Evolutionary conservation across 2,329 filamentous ascomycete species (phyloP), one percentile per base, ranked within the genome.

Genomic region (Aspergillus sclerotialis): DNA sequence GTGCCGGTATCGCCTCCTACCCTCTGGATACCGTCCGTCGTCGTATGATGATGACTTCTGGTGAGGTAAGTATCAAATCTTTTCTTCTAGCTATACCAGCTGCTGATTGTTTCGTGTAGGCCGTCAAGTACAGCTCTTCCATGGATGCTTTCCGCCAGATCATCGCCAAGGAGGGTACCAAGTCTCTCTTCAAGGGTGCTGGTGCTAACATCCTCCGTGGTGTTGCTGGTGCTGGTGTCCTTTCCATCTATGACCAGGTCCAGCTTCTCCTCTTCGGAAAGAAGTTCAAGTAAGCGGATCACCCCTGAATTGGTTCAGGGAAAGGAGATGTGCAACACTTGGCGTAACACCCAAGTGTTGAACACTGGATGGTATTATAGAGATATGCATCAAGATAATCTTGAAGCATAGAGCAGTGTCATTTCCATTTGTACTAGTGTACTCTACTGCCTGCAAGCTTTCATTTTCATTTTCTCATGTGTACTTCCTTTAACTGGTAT

Each of bases 161-260:
- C 67, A 70, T 96, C 64, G 89, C 89, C 76, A 86, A 69, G 75
- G 92, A 96, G 80, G 92, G 92, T 80, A 75, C 93, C 73, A 85
- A 80, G 76, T 98, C 92, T 63, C 90, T 98, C 73, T 98, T 98
- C 89, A 98, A 98, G 87, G 92, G 92, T 89, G 92, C 92, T 68
- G 92, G 92, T 87, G 92, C 92, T 82, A 98, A 98, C 87, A 98
- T 98, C 67, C 92, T 98, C 76, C 92, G 92, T 94, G 93, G 92
- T 95, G 92, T 98, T 67, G 92, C 92, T 67, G 93, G 92, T 87
- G 92, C 92, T 77, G 92, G 92, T 98, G 92, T 98, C 68, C 80
- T 98, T 69, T 98, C 92, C 72, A 95, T 98, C 87, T 98, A 98
- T 77, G 92, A 98, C 72, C 90, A 96, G 81, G 86, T 86, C 71